Percentiles rank a stretch among this genome's conserved stretches.
These are phyloP conservation scores for Musa beccarii DNA, from an alignment of 176 grass and related monocot genomes.

Conservation along the genomic window DNA sequence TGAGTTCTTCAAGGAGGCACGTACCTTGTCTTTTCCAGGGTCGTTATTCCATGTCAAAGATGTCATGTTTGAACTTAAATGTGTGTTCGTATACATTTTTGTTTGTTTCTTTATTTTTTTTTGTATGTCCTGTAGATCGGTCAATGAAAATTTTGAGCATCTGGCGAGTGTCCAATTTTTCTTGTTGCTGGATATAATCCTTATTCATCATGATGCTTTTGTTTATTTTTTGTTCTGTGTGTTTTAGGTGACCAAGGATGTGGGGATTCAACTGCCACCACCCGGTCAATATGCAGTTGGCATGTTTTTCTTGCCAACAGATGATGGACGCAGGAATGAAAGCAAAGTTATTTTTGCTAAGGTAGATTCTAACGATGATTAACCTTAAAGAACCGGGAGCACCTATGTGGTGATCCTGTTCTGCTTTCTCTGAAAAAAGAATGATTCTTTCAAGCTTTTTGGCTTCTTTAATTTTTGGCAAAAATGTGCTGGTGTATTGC, in stretches of 20 bases:
- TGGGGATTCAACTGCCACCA: slow-evolving; percentile 63
- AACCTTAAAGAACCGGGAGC: not conserved
- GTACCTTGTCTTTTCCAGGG: not conserved
- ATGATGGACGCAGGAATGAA: slow-evolving; percentile 52
- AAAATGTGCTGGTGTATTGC: no score
- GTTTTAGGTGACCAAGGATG: slow-evolving; percentile 65
- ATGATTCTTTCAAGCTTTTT: not conserved
- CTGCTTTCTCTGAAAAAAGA: not conserved
- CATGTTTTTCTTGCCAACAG: slow-evolving; percentile 75
- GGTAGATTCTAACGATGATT: slow-evolving; percentile 18
- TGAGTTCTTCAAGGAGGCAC: slow-evolving; percentile 58
- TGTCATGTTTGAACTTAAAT: not conserved
- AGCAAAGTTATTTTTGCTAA: slow-evolving; percentile 77
- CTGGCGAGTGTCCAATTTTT: not conserved
- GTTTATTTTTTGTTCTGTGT: slow-evolving; percentile 9
- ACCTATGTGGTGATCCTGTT: not conserved
- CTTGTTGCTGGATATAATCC: no score
- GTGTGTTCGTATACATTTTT: no score
- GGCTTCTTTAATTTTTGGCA: not conserved
- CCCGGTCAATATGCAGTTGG: slow-evolving; percentile 72
- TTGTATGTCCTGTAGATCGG: not conserved
- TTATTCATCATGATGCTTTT: not conserved
- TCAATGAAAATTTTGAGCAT: not conserved
- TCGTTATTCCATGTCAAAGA: not conserved
- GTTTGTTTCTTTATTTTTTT: not conserved